Conservation (phyloP, 2,329 filamentous ascomycete species). For the Hypoxylon sp. region DNA sequence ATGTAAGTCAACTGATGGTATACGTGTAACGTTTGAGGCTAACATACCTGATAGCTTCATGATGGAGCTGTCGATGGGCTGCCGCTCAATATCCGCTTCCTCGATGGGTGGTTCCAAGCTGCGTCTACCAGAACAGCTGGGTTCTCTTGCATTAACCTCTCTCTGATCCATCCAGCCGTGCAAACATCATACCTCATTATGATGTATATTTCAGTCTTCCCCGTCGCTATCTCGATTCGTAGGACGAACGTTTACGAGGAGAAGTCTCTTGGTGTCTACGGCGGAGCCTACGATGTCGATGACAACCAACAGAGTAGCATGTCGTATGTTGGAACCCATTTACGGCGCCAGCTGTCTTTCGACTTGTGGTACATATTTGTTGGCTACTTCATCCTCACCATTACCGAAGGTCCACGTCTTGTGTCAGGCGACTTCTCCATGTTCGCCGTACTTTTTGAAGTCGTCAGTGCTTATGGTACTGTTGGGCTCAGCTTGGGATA, state of each 20-base stretch:
- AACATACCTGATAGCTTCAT: slow-evolving; percentile 70
- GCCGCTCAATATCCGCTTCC: slow-evolving; percentile 80
- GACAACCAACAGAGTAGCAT: slow-evolving; percentile 72
- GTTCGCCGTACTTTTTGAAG: slow-evolving; percentile 84
- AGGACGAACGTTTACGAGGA: slow-evolving; percentile 98
- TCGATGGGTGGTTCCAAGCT: slow-evolving; percentile 92
- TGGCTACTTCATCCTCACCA: slow-evolving; percentile 92
- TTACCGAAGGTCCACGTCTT: slow-evolving; percentile 84
- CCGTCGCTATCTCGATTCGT: slow-evolving; percentile 94
- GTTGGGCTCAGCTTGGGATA: slow-evolving; percentile 93
- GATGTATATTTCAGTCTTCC: slow-evolving; percentile 99
- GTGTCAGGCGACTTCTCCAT: slow-evolving; percentile 74
- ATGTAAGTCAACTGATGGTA: slow-evolving; percentile 69
- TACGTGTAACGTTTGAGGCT: slow-evolving; percentile 27
- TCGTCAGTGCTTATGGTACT: slow-evolving; percentile 93
- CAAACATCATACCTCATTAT: slow-evolving; percentile 96
- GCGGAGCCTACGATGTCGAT: slow-evolving; percentile 64
- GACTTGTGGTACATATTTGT: slow-evolving; percentile 98
- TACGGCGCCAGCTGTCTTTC: slow-evolving; percentile 94
- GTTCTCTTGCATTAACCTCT: slow-evolving; percentile 84
- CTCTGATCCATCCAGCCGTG: slow-evolving; percentile 86
- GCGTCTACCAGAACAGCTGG: slow-evolving; percentile 91
- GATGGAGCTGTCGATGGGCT: slow-evolving; percentile 77
- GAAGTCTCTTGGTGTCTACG: slow-evolving; percentile 83
- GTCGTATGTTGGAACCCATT: slow-evolving; percentile 91